Base-by-base conservation (phyloP, 2,329 filamentous ascomycete species). In the Ophiocordyceps camponoti-rufipedis region DNA sequence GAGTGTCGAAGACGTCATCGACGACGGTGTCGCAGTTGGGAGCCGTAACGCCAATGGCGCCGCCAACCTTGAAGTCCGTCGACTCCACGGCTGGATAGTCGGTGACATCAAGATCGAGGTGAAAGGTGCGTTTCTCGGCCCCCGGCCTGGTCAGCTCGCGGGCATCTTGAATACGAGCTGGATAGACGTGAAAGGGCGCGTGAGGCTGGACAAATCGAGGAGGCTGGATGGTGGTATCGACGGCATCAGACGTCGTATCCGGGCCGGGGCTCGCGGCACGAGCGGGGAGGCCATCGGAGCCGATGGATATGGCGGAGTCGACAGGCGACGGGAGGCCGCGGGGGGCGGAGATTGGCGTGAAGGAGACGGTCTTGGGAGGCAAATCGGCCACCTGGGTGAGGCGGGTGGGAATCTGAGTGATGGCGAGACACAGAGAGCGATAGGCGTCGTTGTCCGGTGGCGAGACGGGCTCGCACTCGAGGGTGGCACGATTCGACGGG, bases 91-190 rank as follows among this genome's bases (percentile, higher is more conserved):
- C 74, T 0, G 91, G 87, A 55, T 98, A 98, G 59, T 94, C 82
- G 43, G 89, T 95, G 44, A 98, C 82, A 56, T 98, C 91, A 41
- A 98, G 77, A 56, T 96, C 91, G 56, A 96, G 96, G 63, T 98
- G 91, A 61, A 89, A 94, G 0, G 91, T 98, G 49, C 89, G 76
- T 75, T 98, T 98, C 69, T 94, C 86, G 5, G 91, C 91, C 19
- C 89, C 89, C 23, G 76, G 70, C 58, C 78, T 82, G 12, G 91
- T 98, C 58, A 98, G 67, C 63, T 94, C 87, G 46, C 91, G 81
- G 2, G 86, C 77, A 54, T 80, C 80, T 62, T 86, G 82, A 42
- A 98, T 75, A 51, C 80, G 85, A n/a, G 89, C 88, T 1, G 87
- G 82, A 63, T 84, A 94, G 49, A 96, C 87, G 52, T 89, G 73